phyloP scores from a whole-genome alignment of 345 rosid species.

The Brassica incana region DNA sequence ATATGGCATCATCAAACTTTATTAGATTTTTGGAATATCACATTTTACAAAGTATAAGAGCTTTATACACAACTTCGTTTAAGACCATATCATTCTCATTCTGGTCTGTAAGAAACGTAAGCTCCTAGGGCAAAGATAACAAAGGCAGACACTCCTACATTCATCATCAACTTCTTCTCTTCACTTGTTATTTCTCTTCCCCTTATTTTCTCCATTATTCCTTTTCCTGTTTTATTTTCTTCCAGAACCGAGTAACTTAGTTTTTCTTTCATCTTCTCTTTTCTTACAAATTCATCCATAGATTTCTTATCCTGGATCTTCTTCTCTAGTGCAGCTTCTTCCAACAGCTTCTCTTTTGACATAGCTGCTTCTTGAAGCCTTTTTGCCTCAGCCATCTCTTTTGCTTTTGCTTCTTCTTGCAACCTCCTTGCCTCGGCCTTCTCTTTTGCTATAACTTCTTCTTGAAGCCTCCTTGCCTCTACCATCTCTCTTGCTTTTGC shows the following conservation, averaged over 20 bases:
- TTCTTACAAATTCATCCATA: slow-evolving; percentile 3
- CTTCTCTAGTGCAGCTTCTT: slow-evolving; percentile 23
- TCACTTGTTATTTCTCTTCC: slow-evolving; percentile 44
- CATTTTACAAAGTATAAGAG: background rate
- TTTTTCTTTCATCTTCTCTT: slow-evolving; percentile 34
- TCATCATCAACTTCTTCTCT: slow-evolving; percentile 50
- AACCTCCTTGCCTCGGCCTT: slow-evolving; percentile 5
- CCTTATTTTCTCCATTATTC: slow-evolving; percentile 37
- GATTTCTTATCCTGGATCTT: slow-evolving; percentile 3
- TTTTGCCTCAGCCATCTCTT: slow-evolving; percentile 13
- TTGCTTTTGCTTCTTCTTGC: slow-evolving; percentile 8
- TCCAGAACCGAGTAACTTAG: too few species aligned
- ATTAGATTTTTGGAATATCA: slow-evolving; percentile 27
- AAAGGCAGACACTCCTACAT: slow-evolving; percentile 61
- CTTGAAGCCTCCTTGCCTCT: slow-evolving; percentile 9
- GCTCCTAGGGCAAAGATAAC: slow-evolving; percentile 60
- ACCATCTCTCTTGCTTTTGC: slow-evolving; percentile 17
- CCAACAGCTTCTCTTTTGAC: slow-evolving; percentile 9
- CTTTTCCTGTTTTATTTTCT: slow-evolving; percentile 2
- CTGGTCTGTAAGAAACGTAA: slow-evolving; percentile 43
- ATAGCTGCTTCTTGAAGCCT: slow-evolving; percentile 4
- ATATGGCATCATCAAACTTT: slow-evolving; percentile 8
- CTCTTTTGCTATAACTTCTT: slow-evolving; percentile 1
- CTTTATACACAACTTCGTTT: background rate
- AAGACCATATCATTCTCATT: slow-evolving; percentile 26